Evolutionary conservation across 2,329 filamentous ascomycete species (phyloP).

Genomic region (Stachybotrys echinatus): DNA sequence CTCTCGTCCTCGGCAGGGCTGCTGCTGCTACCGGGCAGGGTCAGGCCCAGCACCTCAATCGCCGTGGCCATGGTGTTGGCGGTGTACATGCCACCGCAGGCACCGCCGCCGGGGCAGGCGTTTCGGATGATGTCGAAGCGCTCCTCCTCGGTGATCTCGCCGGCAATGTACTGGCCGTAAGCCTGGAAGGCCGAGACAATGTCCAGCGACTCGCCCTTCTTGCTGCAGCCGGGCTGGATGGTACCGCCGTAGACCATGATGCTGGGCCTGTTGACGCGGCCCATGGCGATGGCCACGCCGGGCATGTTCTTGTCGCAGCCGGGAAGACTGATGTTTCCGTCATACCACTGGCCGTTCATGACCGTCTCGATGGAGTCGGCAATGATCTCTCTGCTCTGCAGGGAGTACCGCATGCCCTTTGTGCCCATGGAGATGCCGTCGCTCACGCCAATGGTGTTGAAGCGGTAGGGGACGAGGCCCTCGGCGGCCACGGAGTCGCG

Average conservation of each 20-base stretch:
- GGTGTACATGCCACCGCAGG: constrained; percentile 86
- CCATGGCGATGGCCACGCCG: constrained; percentile 88
- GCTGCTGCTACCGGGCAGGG: constrained; percentile 76
- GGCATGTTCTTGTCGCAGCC: constrained; percentile 99
- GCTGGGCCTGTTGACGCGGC: constrained; percentile 85
- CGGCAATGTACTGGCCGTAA: constrained; percentile 90
- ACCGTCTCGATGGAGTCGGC: constrained; percentile 98
- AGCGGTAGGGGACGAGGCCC: constrained; percentile 87
- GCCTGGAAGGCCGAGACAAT: constrained; percentile 98
- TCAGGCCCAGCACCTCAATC: constrained; percentile 86
- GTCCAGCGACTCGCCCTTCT: constrained; percentile 72
- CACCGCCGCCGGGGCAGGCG: constrained; percentile 64
- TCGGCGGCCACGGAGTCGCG: constrained; percentile 58
- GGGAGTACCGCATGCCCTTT: constrained; percentile 89
- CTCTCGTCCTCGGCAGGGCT: constrained; percentile 68
- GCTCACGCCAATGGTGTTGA: constrained; percentile 98
- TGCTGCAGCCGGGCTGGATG: constrained; percentile 85
- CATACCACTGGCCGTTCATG: constrained; percentile 98
- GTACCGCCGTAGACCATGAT: constrained; percentile 98
- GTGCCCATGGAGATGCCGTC: constrained; percentile 99
- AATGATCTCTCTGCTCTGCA: constrained; percentile 94
- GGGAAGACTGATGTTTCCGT: constrained; percentile 92
- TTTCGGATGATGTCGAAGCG: constrained; percentile 92
- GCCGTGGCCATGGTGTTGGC: constrained; percentile 92
- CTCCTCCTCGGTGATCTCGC: constrained; percentile 84